Evolutionary conservation across 257 asterid species (phyloP).

Genomic region (Cordia subcordata): DNA sequence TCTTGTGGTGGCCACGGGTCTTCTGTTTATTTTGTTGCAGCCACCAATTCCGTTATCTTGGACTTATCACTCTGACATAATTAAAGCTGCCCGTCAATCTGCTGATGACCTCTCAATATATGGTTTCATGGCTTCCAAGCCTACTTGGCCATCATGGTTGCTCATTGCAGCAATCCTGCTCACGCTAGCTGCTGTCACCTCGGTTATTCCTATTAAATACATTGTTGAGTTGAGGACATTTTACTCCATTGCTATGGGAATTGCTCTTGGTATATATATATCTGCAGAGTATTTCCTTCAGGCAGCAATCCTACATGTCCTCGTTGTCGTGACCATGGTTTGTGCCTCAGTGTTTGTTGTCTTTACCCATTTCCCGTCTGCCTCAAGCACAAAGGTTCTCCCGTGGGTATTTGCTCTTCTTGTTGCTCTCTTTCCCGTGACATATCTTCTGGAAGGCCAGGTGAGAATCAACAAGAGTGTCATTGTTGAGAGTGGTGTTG

Average conservation of each 20-base stretch:
- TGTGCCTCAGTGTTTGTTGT: conserved; percentile 82
- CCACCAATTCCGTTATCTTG: conserved; percentile 88
- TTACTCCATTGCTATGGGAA: conserved; percentile 78
- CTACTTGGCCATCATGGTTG: conserved; percentile 99
- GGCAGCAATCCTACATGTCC: conserved; percentile 75
- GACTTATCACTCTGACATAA: conserved; percentile 75
- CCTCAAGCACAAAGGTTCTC: conserved; percentile 86
- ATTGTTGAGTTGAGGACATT: conserved; percentile 77
- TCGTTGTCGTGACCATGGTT: conserved; percentile 88
- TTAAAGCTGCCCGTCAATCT: conserved; percentile 79
- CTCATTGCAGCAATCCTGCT: conserved; percentile 81
- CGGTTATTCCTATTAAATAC: conserved; percentile 80
- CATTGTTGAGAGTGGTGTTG: conserved; percentile 46
- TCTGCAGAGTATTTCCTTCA: conserved; percentile 95
- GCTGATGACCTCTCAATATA: conserved; percentile 92
- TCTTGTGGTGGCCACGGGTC: conserved; percentile 81
- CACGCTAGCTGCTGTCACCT: conserved; percentile 89
- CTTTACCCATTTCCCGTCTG: conserved; percentile 94
- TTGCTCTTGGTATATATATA: conserved; percentile 83
- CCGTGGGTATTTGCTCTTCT: conserved; percentile 96
- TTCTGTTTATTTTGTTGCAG: conserved; percentile 77
- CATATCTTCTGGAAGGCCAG: conserved; percentile 92
- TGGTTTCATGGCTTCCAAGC: conserved; percentile 81
- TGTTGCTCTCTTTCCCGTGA: conserved; percentile 97
- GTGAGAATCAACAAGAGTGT: conserved; percentile 62